Base-by-base conservation (phyloP, 139 green algal species). In the Haematococcus lacustris region DNA sequence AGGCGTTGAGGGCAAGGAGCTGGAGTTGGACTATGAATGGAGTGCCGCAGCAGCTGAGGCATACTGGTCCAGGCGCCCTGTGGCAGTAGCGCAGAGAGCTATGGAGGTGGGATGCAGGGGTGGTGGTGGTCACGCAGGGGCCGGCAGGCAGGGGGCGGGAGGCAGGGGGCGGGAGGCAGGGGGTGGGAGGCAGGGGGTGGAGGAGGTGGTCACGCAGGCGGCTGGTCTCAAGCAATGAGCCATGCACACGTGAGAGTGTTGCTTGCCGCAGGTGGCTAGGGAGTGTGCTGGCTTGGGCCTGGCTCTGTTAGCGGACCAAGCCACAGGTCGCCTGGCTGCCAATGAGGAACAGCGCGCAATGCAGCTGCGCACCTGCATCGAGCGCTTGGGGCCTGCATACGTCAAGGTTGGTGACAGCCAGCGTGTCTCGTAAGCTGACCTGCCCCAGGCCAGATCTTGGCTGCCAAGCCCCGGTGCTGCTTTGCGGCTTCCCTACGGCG, bases 301-400 rank as follows among this genome's bases (percentile, higher is more conserved):
- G 21, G 71, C 66, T 1, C 77, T 93, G 61, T 66, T 85, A 33
- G 2, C 73, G 0, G 89, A 94, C 73, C 39, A 78, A 3, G 63
- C 37, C 61, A 83, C 74, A 0, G 75, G 77, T 6, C 65, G 37
- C 13, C 38, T 85, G 35, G 35, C 77, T 66, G 70, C 40, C 35
- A 83, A 85, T 59, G 70, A 78, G 70, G 4, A 50, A 3, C 28
- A 38, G 69, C 76, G 85, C 0, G 86, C 86, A 1, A 26, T 34
- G 43, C 79, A 90, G 75, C 71, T 92, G 40, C 74, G 88, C 1
- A 68, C 57, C 2, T 70, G 71, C 37, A 88, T 97, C n/a, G 86
- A 93, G 76, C 71, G 79, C 35, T 86, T 97, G 64, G 92, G 92
- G 0, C 88, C 92, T 7, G 87, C 90, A 1, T 97, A 88, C 71